Evolutionary conservation across 257 asterid species (phyloP).

Genomic region (Plantago ovata): DNA sequence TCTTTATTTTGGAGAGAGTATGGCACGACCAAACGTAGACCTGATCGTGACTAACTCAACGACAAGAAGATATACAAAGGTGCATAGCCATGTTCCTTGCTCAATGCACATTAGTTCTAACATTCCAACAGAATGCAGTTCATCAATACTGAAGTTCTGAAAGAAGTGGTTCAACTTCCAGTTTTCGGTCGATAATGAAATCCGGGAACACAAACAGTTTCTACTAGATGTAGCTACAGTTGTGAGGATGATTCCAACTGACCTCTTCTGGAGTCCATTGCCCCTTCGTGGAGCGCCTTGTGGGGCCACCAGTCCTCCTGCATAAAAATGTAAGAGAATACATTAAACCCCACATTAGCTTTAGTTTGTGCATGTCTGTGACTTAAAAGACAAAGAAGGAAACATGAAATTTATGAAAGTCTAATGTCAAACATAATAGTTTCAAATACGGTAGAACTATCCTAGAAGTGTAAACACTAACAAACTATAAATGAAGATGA

Average conservation of each 20-base stretch:
- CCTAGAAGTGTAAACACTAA: background rate
- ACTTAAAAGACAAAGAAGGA: background rate
- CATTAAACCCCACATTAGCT: background rate
- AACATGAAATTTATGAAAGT: background rate
- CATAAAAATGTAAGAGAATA: conserved; percentile 15
- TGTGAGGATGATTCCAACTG: conserved; percentile 14
- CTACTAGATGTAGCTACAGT: background rate
- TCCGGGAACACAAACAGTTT: background rate
- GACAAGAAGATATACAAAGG: no score
- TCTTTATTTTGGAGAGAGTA: no score
- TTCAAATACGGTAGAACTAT: background rate
- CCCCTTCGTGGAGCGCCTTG: conserved; percentile 98
- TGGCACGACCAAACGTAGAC: no score
- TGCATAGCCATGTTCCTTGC: no score
- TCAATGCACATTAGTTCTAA: no score
- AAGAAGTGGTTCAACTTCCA: no score
- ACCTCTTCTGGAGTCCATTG: conserved; percentile 99
- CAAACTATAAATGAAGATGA: no score
- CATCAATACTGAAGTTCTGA: no score
- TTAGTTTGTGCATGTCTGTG: background rate
- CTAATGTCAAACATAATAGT: background rate
- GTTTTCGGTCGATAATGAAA: background rate
- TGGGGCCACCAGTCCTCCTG: conserved; percentile 95
- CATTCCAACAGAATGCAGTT: no score
- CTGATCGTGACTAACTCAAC: no score